phyloP scores from a whole-genome alignment of 225 moss, liverwort and hornwort species.

The Pleurozium schreberi region DNA sequence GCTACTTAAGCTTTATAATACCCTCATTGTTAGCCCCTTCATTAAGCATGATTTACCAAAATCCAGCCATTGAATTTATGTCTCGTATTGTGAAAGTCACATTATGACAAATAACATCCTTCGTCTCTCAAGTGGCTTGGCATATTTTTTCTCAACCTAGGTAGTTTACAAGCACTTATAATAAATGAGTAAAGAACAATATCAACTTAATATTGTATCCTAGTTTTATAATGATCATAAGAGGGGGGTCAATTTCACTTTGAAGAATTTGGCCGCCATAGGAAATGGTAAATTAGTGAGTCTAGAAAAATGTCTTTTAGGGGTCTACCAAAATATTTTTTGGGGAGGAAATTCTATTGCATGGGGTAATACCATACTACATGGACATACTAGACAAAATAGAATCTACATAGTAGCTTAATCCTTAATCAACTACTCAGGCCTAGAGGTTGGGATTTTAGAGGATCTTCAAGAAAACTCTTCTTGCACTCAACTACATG shows the following conservation, averaged over 20 bases:
- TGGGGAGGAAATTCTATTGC: neutral
- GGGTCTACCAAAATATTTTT: neutral
- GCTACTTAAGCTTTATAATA: neutral
- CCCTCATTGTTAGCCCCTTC: neutral
- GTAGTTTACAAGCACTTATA: fast-evolving
- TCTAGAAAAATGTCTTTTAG: neutral
- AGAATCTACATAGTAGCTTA: neutral
- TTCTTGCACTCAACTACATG: neutral
- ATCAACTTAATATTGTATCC: neutral
- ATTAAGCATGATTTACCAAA: neutral
- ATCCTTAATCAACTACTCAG: neutral
- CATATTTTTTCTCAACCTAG: fast-evolving
- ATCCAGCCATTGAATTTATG: fast-evolving
- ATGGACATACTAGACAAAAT: neutral
- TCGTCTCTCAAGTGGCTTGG: fast-evolving
- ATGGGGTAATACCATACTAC: neutral
- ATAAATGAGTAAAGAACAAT: neutral
- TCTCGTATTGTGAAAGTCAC: neutral
- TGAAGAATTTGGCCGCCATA: neutral
- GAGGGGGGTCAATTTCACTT: neutral
- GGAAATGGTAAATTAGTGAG: neutral
- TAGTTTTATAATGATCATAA: fast-evolving
- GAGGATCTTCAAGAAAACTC: neutral
- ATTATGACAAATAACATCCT: neutral
- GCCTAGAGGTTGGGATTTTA: fast-evolving